A percentile compares a stretch with the other conserved stretches of the same genome.
Conservation (phyloP, 1,284 basidiomycete species). For the Sanghuangporus sanghuang region DNA sequence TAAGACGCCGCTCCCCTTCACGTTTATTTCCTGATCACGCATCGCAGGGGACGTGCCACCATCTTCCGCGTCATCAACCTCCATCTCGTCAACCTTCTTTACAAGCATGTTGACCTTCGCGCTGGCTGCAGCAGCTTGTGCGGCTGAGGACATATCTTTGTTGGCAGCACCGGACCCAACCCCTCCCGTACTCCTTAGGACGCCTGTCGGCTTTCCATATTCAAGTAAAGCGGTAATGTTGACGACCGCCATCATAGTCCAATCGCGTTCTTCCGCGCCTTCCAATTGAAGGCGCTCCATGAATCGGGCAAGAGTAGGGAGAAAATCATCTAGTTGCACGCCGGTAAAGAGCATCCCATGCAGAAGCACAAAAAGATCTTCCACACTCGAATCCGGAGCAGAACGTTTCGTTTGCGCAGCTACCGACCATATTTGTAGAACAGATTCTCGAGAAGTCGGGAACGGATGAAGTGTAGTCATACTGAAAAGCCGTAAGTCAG, state of each 20-base stretch:
- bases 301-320: conserved; percentile 75
- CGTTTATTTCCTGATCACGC: conserved; percentile 20
- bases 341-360: conserved; percentile 97
- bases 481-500: conserved; percentile 34
- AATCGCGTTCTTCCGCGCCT: conserved; percentile 78
- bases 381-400: conserved; percentile 68
- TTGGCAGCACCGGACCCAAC: conserved; percentile 28
- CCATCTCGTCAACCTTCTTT: conserved; percentile 47
- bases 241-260: conserved; percentile 92
- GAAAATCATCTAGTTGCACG: conserved; percentile 90
- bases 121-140: conserved; percentile 29
- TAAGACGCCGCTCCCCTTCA: conserved; percentile 18
- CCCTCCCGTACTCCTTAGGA: conserved; percentile 58
- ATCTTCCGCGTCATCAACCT: conserved; percentile 50
- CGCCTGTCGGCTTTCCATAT: conserved; percentile 75
- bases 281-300: conserved; percentile 82
- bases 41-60: conserved; percentile 20
- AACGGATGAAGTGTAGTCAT: conserved; percentile 90
- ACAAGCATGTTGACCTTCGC: conserved; percentile 31
- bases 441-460: conserved; percentile 78
- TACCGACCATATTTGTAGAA: conserved; percentile 81
- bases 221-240: conserved; percentile 84
- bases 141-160: conserved; percentile 30
- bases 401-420: conserved; percentile 67
- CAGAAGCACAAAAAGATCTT: conserved; percentile 86